These are phyloP conservation scores for Fusarium ramigenum DNA, from an alignment of 2,329 filamentous ascomycete species.

Conservation along the genomic window DNA sequence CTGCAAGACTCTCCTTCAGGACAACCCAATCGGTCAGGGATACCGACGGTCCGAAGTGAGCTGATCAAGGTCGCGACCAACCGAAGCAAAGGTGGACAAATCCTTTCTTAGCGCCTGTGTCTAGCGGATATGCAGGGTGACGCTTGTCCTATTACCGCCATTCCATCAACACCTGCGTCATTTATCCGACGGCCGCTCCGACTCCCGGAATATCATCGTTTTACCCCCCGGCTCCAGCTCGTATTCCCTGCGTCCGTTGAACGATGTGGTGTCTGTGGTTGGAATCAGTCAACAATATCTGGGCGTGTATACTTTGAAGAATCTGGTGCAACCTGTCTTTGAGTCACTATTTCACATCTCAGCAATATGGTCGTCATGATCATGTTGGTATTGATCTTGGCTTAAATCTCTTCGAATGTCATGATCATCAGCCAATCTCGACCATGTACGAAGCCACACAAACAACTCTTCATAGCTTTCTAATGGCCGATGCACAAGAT, in stretches of 20 bases:
- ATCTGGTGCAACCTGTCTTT: neutral
- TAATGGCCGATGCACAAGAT: neutral
- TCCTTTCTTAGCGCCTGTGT: neutral
- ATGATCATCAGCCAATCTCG: neutral
- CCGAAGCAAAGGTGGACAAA: constrained; percentile 29
- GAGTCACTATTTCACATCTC: too few species aligned
- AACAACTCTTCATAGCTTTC: neutral
- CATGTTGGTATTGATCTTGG: neutral
- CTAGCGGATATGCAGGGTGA: neutral
- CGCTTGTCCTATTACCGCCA: neutral
- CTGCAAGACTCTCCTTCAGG: neutral
- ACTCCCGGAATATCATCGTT: constrained; percentile 42
- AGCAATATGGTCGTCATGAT: neutral
- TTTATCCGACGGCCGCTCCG: constrained; percentile 41
- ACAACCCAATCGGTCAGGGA: constrained; percentile 9
- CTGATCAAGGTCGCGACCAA: constrained; percentile 34
- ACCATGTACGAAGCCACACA: neutral
- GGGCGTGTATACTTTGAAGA: neutral
- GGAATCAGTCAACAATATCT: too few species aligned
- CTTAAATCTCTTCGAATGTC: neutral
- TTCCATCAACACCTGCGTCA: constrained; percentile 31
- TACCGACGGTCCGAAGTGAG: constrained; percentile 40
- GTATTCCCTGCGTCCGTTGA: neutral
- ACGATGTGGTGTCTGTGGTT: too few species aligned
- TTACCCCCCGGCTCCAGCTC: neutral